Evolutionary conservation across 805 yeast species (phyloP).

Genomic region (Metschnikowia rubicola): DNA sequence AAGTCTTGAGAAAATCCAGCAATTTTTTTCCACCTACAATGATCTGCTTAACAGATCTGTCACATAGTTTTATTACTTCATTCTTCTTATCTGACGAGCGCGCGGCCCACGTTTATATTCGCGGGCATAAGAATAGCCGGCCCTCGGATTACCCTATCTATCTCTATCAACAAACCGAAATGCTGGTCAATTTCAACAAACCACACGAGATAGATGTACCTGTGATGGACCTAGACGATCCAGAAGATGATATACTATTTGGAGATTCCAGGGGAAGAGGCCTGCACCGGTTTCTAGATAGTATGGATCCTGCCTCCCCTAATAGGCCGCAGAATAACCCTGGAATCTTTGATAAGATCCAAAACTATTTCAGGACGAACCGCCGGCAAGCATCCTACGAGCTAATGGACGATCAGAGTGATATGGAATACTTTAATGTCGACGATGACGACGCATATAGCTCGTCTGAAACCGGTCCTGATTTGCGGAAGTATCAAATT

Average conservation of each 20-base stretch:
- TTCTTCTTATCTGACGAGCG: too few relatives aligned
- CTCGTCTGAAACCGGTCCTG: not conserved
- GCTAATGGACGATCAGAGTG: slow-evolving; percentile 4
- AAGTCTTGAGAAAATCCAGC: too few relatives aligned
- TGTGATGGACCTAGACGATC: slow-evolving; percentile 50
- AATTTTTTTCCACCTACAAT: too few relatives aligned
- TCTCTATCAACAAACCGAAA: not conserved
- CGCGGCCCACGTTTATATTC: not conserved
- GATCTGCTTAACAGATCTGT: too few relatives aligned
- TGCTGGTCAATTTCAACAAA: slow-evolving; percentile 4
- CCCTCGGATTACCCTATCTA: not conserved
- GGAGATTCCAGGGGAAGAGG: slow-evolving; percentile 12
- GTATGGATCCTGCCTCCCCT: not conserved
- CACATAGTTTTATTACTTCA: too few relatives aligned
- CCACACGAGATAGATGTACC: slow-evolving; percentile 51
- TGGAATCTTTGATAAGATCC: not conserved
- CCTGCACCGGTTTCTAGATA: slow-evolving; percentile 17
- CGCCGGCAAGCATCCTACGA: slow-evolving; percentile 2
- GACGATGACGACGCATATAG: slow-evolving; percentile 1
- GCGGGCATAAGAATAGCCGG: too few relatives aligned
- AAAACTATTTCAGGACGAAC: not conserved
- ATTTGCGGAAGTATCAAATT: slow-evolving; percentile 24
- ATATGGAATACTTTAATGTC: slow-evolving; percentile 3
- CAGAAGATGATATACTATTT: slow-evolving; percentile 33
- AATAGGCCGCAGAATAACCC: not conserved